phyloP scores from a whole-genome alignment of 345 rosid species.

The Populus davidiana region DNA sequence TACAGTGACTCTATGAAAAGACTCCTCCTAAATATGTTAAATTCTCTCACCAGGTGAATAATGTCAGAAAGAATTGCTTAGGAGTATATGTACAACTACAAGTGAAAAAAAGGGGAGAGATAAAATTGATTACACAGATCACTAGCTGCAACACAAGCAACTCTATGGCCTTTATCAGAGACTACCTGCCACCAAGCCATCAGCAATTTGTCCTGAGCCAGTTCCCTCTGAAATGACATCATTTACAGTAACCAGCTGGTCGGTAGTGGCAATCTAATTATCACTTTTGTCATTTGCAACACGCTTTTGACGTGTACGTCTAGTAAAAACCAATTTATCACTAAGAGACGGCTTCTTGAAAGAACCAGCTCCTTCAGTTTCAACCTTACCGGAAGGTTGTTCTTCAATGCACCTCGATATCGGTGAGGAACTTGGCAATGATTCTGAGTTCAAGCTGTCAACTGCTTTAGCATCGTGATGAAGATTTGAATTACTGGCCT shows the following conservation, averaged over 20 bases:
- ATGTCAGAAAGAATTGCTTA: neutral
- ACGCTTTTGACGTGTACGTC: slow-evolving; percentile 7
- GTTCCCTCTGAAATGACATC: neutral
- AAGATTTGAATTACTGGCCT: neutral
- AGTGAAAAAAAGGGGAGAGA: neutral
- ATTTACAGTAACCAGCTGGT: neutral
- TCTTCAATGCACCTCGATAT: neutral
- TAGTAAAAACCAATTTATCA: neutral
- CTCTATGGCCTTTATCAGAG: slow-evolving; percentile 11
- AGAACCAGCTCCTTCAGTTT: slow-evolving; percentile 14
- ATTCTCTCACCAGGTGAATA: neutral
- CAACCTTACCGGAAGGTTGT: slow-evolving; percentile 7
- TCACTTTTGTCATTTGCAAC: slow-evolving; percentile 9
- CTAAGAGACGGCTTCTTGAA: neutral
- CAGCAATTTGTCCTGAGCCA: neutral
- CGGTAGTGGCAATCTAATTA: neutral
- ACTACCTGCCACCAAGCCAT: neutral
- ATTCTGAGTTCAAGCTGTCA: neutral
- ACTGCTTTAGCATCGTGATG: slow-evolving; percentile 7
- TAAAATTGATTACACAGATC: neutral
- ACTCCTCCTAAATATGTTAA: neutral
- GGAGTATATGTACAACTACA: neutral
- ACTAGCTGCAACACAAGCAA: neutral
- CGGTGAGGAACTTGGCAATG: slow-evolving; percentile 4
- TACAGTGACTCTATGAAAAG: neutral